Evolutionary conservation across 169 alveolate genomes (phyloP).

Genomic region (Eimeria necatrix): DNA sequence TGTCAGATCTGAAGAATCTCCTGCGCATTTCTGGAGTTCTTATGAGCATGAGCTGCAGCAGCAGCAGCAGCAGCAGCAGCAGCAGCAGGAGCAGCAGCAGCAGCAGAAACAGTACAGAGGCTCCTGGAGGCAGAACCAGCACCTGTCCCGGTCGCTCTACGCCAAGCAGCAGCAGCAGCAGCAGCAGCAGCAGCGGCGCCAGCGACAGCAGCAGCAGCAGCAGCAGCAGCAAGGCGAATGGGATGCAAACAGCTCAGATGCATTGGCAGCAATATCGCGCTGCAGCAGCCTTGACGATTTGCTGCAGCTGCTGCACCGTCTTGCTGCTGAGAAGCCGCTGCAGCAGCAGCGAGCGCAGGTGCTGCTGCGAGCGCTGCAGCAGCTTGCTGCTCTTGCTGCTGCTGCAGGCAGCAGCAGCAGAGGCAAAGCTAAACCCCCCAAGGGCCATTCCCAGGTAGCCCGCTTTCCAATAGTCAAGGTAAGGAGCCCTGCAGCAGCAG

Average conservation of each 20-base stretch:
- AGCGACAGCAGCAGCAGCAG: slow-evolving; percentile 25
- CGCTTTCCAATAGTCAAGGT: slow-evolving; percentile 41
- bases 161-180: not conserved
- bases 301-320: slow-evolving; percentile 63
- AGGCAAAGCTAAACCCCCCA: not conserved
- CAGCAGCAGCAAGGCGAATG: not conserved
- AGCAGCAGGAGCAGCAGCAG: not conserved
- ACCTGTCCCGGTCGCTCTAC: too few species aligned
- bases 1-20: not conserved
- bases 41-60: not conserved
- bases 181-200: not conserved
- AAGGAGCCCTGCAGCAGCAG: slow-evolving; percentile 17
- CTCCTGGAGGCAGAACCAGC: too few species aligned
- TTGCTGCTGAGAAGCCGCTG: slow-evolving; percentile 50
- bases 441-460: not conserved
- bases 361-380: slow-evolving; percentile 53
- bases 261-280: slow-evolving; percentile 1
- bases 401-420: slow-evolving; percentile 28
- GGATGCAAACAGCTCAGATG: not conserved
- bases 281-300: not conserved
- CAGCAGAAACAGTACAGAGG: not conserved
- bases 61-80: slow-evolving; percentile 43
- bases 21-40: not conserved
- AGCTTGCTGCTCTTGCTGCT: slow-evolving; percentile 22
- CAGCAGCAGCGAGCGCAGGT: slow-evolving; percentile 34